phyloP scores from a whole-genome alignment of 2,329 filamentous ascomycete species.

The Arachnopeziza araneosa region DNA sequence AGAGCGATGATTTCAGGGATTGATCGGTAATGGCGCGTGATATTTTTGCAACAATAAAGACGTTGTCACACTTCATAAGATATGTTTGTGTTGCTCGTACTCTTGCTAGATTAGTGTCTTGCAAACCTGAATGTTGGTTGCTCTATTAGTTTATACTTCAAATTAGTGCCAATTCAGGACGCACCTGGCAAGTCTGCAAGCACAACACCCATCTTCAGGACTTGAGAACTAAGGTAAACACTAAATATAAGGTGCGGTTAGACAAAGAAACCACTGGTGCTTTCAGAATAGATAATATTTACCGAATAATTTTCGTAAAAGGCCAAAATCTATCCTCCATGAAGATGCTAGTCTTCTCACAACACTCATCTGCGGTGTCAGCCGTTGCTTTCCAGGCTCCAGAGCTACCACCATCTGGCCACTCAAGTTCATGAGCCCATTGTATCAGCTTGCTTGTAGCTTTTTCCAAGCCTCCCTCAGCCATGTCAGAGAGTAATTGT shows the following conservation, averaged over 20 bases:
- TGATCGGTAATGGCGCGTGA: slow-evolving; percentile 30
- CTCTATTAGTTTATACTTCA: slow-evolving; percentile 2
- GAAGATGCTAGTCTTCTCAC: slow-evolving; percentile 28
- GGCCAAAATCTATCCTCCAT: slow-evolving; percentile 33
- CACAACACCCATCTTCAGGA: slow-evolving; percentile 31
- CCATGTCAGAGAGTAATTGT: slow-evolving; percentile 22
- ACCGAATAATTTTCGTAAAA: slow-evolving; percentile 34
- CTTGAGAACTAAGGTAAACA: slow-evolving; percentile 29
- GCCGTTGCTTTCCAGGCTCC: slow-evolving; percentile 31
- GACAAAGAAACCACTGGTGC: not conserved
- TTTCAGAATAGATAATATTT: slow-evolving; percentile 2
- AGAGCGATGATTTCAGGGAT: slow-evolving; percentile 31
- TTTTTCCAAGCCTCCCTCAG: slow-evolving; percentile 24
- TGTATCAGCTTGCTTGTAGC: slow-evolving; percentile 23
- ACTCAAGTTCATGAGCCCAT: slow-evolving; percentile 30
- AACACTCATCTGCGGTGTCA: slow-evolving; percentile 28
- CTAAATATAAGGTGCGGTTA: slow-evolving; percentile 16
- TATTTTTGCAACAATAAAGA: slow-evolving; percentile 34
- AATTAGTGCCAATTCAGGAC: not conserved
- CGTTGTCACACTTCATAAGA: slow-evolving; percentile 31
- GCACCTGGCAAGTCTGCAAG: slow-evolving; percentile 34
- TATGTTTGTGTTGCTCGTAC: slow-evolving; percentile 33
- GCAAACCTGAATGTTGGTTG: slow-evolving; percentile 20
- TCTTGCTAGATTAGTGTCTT: slow-evolving; percentile 34
- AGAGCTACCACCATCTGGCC: slow-evolving; percentile 24